Evolutionary conservation across 208 protist species (phyloP), one percentile per base, ranked within the genome.

Genomic region (Wallacemonas rigidus): DNA sequence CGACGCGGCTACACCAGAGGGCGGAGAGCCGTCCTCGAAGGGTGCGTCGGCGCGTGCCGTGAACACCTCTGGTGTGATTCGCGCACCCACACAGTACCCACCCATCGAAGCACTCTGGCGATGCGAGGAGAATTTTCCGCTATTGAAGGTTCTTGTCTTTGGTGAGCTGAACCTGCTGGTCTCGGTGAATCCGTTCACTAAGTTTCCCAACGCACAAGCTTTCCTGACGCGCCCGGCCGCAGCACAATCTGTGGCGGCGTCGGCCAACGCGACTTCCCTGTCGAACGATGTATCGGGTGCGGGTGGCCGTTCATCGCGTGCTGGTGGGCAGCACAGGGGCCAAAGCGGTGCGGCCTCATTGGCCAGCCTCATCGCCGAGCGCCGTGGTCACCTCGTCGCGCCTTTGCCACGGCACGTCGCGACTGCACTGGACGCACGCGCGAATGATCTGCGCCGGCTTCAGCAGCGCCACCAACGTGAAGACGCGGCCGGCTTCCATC

Each of bases 131-230:
- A 96, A 96, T 68, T 39, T 88, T 40, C 79, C 88, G 6, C 74
- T 96, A 36, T 81, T 94, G 35, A 78, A 81, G n/a, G 70, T 96
- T 65, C 80, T 96, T 43, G 76, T 96, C 2, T 96, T 96, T 81
- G 91, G 85, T 62, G 91, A 96, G 69, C 79, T 96, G 39, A 96
- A 96, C 79, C 71, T 92, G 12, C 77, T 94, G 57, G 89, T 94
- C 8, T 93, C 89, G 2, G 86, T 90, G 61, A 90, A 94, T 61
- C 91, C 91, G 0, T 96, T 96, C 64, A 65, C 81, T 3, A 93
- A 93, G 48, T 96, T 92, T 62, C 86, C 91, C 7, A 81, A 82
- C 65, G 88, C 91, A 35, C 82, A 88, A 48, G 77, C 76, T 9
- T 86, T 84, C 69, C 63, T 96, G 43, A 92, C 88, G 40, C 82